A percentile compares a stretch with the other conserved stretches of the same genome.
Evolutionary conservation across 2,329 filamentous ascomycete species (phyloP).

Genomic region (Diplodia mutila): DNA sequence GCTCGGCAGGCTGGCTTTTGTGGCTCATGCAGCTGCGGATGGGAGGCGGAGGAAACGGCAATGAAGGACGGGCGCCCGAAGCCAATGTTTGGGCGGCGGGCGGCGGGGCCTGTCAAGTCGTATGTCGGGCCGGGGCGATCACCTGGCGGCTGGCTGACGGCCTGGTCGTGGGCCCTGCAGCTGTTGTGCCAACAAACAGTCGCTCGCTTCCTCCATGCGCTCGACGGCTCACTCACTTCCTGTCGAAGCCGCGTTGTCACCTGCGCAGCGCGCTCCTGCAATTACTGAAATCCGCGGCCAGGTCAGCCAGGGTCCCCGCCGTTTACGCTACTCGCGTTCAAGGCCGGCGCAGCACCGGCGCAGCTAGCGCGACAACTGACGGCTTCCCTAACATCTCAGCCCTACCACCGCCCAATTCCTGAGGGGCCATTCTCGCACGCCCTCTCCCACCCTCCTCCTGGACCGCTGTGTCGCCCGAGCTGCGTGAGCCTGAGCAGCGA

Average conservation of each 20-base stretch:
- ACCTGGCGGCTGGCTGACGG: slow-evolving; percentile 3
- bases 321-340: slow-evolving; percentile 19
- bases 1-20: not conserved
- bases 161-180: slow-evolving; percentile 10
- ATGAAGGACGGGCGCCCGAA: not conserved
- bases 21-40: not conserved
- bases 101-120: not conserved
- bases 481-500: slow-evolving; percentile 2
- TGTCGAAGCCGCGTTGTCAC: not conserved
- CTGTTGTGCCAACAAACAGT: slow-evolving; percentile 21
- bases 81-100: not conserved
- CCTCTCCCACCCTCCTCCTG: slow-evolving; percentile 1
- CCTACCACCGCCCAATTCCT: slow-evolving; percentile 24
- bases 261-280: slow-evolving; percentile 10
- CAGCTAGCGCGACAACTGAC: slow-evolving; percentile 19
- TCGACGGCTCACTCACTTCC: slow-evolving; percentile 8
- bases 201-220: not conserved
- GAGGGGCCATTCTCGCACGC: slow-evolving; percentile 3
- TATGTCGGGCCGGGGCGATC: slow-evolving; percentile 10
- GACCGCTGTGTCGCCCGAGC: slow-evolving; percentile 15
- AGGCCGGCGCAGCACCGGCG: slow-evolving; percentile 19
- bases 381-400: slow-evolving; percentile 23
- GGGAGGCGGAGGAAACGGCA: not conserved
- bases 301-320: not conserved
- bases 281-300: not conserved